phyloP scores from a whole-genome alignment of 1,284 basidiomycete species.

The Veloporphyrellus conicus region DNA sequence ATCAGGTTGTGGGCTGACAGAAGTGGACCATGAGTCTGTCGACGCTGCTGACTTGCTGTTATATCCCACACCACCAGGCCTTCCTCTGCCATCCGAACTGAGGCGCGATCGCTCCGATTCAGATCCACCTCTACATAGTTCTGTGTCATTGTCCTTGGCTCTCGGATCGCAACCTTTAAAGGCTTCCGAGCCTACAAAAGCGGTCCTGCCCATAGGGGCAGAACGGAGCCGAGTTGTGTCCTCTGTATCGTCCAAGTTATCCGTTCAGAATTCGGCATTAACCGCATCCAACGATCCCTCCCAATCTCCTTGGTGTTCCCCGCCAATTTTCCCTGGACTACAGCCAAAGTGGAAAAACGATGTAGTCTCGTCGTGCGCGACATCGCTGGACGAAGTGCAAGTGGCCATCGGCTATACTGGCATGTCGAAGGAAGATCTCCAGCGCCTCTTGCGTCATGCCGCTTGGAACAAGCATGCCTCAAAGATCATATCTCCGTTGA shows the following conservation, averaged over 20 bases:
- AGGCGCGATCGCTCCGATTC: slow-evolving; percentile 7
- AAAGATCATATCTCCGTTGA: slow-evolving; percentile 31
- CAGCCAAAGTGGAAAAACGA: slow-evolving; percentile 7
- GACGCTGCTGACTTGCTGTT: not conserved
- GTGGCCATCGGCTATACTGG: not conserved
- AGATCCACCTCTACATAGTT: slow-evolving; percentile 6
- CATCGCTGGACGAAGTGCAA: slow-evolving; percentile 2
- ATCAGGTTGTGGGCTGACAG: slow-evolving; percentile 8
- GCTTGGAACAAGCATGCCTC: slow-evolving; percentile 26
- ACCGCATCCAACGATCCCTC: not conserved
- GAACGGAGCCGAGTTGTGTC: slow-evolving; percentile 27
- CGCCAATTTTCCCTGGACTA: not conserved
- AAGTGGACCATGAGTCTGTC: slow-evolving; percentile 1
- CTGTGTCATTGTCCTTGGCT: slow-evolving; percentile 25
- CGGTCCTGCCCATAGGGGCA: slow-evolving; percentile 29
- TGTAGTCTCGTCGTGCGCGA: not conserved
- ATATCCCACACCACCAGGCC: slow-evolving; percentile 19
- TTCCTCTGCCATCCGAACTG: slow-evolving; percentile 10
- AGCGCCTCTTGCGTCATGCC: slow-evolving; percentile 25
- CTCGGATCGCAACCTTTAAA: slow-evolving; percentile 28
- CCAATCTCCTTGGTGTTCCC: too few species aligned
- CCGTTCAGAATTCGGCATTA: not conserved
- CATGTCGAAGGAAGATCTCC: slow-evolving; percentile 21
- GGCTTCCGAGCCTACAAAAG: slow-evolving; percentile 20
- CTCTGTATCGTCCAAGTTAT: slow-evolving; percentile 9